These are phyloP conservation scores for Colletotrichum truncatum DNA, from an alignment of 2,329 filamentous ascomycete genomes.

Conservation along the genomic window DNA sequence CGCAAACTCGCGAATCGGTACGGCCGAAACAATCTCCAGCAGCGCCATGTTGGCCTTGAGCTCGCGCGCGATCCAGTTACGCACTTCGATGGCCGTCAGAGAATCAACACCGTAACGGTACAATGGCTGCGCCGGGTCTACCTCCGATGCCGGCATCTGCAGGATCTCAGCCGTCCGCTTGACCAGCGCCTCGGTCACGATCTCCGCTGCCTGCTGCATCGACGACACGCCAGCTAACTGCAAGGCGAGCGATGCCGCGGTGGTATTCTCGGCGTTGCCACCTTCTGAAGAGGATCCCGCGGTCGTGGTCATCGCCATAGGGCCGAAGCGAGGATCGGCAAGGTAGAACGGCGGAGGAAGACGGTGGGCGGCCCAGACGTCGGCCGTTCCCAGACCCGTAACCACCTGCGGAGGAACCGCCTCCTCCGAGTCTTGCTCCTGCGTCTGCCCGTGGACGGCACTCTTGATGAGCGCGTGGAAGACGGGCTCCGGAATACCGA, in stretches of 20 bases:
- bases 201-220: constrained; percentile 39
- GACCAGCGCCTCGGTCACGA: constrained; percentile 45
- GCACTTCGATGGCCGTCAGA: constrained; percentile 32
- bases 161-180: neutral
- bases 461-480: constrained; percentile 55
- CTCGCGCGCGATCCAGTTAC: constrained; percentile 48
- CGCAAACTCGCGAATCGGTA: constrained; percentile 48
- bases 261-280: constrained; percentile 13
- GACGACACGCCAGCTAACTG: constrained; percentile 41
- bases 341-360: constrained; percentile 60
- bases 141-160: constrained; percentile 24
- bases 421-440: constrained; percentile 39
- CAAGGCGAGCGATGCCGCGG: constrained; percentile 33
- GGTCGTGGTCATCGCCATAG: constrained; percentile 52
- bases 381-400: constrained; percentile 62
- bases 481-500: constrained; percentile 60
- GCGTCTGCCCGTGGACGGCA: constrained; percentile 44
- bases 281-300: constrained; percentile 32
- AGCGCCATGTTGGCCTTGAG: constrained; percentile 55
- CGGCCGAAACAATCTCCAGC: constrained; percentile 57
- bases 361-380: constrained; percentile 32
- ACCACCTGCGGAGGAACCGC: constrained; percentile 56
- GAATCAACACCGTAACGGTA: constrained; percentile 35
- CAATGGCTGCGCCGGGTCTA: constrained; percentile 30
- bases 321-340: constrained; percentile 62